A percentile compares a stretch with the other conserved stretches of the same genome.
Conservation (phyloP, 1,139 yeast genomes). For the Suhomyces bolitotheri region DNA sequence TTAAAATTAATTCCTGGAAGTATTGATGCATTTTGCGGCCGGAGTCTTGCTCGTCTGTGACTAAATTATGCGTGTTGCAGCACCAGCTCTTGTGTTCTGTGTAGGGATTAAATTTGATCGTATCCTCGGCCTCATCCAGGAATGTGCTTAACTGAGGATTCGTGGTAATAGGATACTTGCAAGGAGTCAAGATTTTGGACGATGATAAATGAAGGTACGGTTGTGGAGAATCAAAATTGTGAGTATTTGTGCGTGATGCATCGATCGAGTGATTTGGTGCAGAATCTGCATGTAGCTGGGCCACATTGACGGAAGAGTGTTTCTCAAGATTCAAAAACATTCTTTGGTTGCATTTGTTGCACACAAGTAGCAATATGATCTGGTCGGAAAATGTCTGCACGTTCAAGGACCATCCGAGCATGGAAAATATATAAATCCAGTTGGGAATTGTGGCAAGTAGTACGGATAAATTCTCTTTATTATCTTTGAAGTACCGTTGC, state of each 20-base stretch:
- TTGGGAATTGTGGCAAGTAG: constrained; percentile 26
- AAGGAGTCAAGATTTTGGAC: constrained; percentile 35
- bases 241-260: constrained; percentile 1
- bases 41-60: constrained; percentile 10
- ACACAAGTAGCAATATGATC: constrained; percentile 33
- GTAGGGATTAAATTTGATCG: constrained; percentile 23
- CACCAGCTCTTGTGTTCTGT: constrained; percentile 44
- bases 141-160: constrained; percentile 5
- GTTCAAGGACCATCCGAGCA: constrained; percentile 40
- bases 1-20: constrained; percentile 25
- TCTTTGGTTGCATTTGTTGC: constrained; percentile 40
- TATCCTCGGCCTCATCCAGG: constrained; percentile 18
- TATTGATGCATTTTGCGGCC: constrained; percentile 20
- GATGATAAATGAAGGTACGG: constrained; percentile 19
- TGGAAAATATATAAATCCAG: constrained; percentile 38
- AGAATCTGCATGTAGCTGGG: constrained; percentile 5
- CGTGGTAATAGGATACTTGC: constrained; percentile 27
- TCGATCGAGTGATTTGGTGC: constrained; percentile 2
- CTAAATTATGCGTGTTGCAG: constrained; percentile 20
- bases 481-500: constrained; percentile 28
- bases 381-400: constrained; percentile 32
- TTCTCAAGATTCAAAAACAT: constrained; percentile 26
- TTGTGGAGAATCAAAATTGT: constrained; percentile 1
- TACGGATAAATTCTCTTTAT: constrained; percentile 36
- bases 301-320: constrained; percentile 5